Base-by-base conservation (phyloP, 345 rosid species). In the Linum trigynum region DNA sequence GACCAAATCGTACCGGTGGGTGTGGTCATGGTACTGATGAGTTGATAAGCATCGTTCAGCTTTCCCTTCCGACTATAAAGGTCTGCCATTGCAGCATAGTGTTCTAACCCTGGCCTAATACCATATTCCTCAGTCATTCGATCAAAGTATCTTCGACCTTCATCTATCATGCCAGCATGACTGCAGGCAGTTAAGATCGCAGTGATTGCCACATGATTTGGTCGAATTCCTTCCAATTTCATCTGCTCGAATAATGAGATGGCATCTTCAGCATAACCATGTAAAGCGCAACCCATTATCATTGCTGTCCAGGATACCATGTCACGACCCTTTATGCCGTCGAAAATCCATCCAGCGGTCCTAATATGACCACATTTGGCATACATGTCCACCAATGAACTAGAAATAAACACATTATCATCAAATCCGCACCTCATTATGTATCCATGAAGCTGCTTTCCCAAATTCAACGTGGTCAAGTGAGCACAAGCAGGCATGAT, bases 361-460 rank as follows among this genome's bases (percentile, higher is more conserved):
- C 69, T 79, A 55, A 91, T 81, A 70, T 83, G 83, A 51, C 98
- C 98, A 38, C 98, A 89, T 74, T 87, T 91, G 39, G 96, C 87
- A 63, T 91, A 89, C 92, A 91, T 85, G 75, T 89, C 95, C n/a
- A 89, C 84, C 32, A 91, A 87, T 5, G 98, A 83, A 81, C 96
- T 91, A 38, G 81, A 81, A 61, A 91, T 70, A 67, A 80, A 89
- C 63, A 81, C 62, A 67, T 91, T 86, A 65, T 70, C 79, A 14
- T 74, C 76, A 72, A 74, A 85, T 3, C 90, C 81, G 35, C 65
- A 74, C 36, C 95, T 80, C 16, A 80, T 71, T 69, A 87, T 81
- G 75, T 77, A 82, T 64, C 85, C 89, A 59, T 91, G 98, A 16
- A 91, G 87, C 76, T 91, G 95, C 79, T 85, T 91, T 39, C 98